These are phyloP conservation scores for Candida corydali DNA, from an alignment of 805 yeast species.

Conservation along the genomic window DNA sequence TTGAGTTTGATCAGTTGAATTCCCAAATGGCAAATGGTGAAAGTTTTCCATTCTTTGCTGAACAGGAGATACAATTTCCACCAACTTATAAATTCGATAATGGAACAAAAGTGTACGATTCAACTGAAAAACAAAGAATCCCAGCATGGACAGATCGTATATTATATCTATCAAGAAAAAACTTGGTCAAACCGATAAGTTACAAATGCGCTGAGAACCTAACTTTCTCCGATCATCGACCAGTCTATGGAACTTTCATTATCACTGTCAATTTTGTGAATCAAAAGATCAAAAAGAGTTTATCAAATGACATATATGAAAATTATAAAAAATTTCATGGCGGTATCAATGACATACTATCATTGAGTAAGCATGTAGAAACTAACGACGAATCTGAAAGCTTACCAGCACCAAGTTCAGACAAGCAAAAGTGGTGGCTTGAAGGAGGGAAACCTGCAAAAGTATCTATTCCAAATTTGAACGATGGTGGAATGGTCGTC, in stretches of 20 bases:
- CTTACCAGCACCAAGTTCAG: constrained; percentile 89
- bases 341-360: constrained; percentile 29
- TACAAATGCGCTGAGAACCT: constrained; percentile 60
- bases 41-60: constrained; percentile 73
- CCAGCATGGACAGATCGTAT: constrained; percentile 98
- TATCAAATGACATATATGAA: constrained; percentile 58
- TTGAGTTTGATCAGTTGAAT: constrained; percentile 74
- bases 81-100: constrained; percentile 94
- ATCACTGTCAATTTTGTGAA: constrained; percentile 65
- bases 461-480: constrained; percentile 48
- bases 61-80: constrained; percentile 67
- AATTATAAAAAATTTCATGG: constrained; percentile 42
- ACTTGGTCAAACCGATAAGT: constrained; percentile 50
- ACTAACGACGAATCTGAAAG: constrained; percentile 28
- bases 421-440: constrained; percentile 86
- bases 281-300: constrained; percentile 49
- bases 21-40: constrained; percentile 65
- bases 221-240: constrained; percentile 82
- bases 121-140: constrained; percentile 86
- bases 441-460: constrained; percentile 73
- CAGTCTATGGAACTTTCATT: constrained; percentile 71
- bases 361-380: constrained; percentile 14
- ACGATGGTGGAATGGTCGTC: constrained; percentile 36
- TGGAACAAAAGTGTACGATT: constrained; percentile 75
- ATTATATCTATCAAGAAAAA: constrained; percentile 53